Conservation (phyloP, 2,329 filamentous ascomycete genomes). For the Corniculantispora saksenae region DNA sequence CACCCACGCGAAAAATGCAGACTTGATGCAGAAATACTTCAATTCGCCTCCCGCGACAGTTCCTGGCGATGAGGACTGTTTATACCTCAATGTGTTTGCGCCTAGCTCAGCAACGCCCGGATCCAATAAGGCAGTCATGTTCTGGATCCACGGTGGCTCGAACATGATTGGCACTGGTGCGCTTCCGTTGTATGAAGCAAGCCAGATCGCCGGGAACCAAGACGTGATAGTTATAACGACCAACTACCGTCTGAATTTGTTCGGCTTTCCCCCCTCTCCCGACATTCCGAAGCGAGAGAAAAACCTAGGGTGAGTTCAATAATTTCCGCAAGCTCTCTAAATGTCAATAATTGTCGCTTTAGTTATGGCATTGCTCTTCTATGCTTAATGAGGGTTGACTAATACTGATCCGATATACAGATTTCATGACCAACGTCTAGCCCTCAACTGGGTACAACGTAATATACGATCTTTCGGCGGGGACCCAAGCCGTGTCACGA, state of each 20-base stretch:
- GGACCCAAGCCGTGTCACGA: conserved; percentile 60
- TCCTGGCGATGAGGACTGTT: conserved; percentile 35
- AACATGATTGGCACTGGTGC: conserved; percentile 39
- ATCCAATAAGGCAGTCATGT: conserved; percentile 39
- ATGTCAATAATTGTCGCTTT: not conserved
- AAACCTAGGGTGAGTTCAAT: conserved; percentile 28
- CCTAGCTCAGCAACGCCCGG: conserved; percentile 25
- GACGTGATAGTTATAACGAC: conserved; percentile 49
- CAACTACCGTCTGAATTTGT: conserved; percentile 47
- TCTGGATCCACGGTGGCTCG: conserved; percentile 47
- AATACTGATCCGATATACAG: conserved; percentile 16
- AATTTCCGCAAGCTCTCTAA: not conserved
- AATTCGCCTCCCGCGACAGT: conserved; percentile 27
- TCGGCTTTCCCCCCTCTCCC: conserved; percentile 41
- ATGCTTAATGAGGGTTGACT: not conserved
- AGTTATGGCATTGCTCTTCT: not conserved
- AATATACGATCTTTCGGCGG: conserved; percentile 65
- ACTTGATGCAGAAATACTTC: conserved; percentile 21
- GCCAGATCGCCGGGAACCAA: conserved; percentile 40
- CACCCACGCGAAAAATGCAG: not conserved
- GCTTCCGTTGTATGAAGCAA: conserved; percentile 41
- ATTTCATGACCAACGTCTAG: conserved; percentile 53
- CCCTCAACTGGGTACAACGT: conserved; percentile 60
- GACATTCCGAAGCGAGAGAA: conserved; percentile 21
- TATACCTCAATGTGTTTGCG: conserved; percentile 36